A percentile compares a stretch with the other conserved stretches of the same genome.
These are phyloP conservation scores for Yarrowia porcina DNA, from an alignment of 805 yeast genomes.

Conservation along the genomic window DNA sequence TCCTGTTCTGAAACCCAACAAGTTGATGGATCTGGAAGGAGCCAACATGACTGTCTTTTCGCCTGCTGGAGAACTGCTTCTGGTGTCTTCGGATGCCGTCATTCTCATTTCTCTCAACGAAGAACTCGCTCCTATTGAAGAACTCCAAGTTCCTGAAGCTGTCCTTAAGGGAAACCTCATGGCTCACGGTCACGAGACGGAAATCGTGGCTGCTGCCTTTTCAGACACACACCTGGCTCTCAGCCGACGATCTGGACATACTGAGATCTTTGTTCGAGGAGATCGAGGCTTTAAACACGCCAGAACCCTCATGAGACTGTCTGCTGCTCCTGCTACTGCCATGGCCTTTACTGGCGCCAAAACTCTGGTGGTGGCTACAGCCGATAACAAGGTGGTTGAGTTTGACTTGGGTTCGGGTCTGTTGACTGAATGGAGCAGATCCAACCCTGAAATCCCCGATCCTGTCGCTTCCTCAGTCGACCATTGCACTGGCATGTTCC, in stretches of 20 bases:
- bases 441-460: constrained; percentile 73
- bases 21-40: constrained; percentile 16
- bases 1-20: constrained; percentile 39
- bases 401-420: constrained; percentile 45
- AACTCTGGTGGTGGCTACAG: constrained; percentile 61
- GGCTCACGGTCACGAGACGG: constrained; percentile 51
- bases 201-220: constrained; percentile 49
- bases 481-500: constrained; percentile 69
- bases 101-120: constrained; percentile 32
- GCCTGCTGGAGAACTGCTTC: neutral
- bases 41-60: constrained; percentile 6
- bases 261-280: constrained; percentile 48
- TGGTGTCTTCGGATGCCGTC: neutral
- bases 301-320: constrained; percentile 7
- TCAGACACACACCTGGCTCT: constrained; percentile 50
- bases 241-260: constrained; percentile 61
- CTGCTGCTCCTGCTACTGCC: constrained; percentile 53
- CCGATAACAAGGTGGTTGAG: constrained; percentile 74
- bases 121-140: constrained; percentile 5
- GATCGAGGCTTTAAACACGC: constrained; percentile 34
- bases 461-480: constrained; percentile 57
- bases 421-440: constrained; percentile 72
- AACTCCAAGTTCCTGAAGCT: constrained; percentile 26
- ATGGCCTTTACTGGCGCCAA: constrained; percentile 51
- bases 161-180: constrained; percentile 33